These are phyloP conservation scores for Mycena floridula DNA, from an alignment of 768 basidiomycete species.

Conservation along the genomic window DNA sequence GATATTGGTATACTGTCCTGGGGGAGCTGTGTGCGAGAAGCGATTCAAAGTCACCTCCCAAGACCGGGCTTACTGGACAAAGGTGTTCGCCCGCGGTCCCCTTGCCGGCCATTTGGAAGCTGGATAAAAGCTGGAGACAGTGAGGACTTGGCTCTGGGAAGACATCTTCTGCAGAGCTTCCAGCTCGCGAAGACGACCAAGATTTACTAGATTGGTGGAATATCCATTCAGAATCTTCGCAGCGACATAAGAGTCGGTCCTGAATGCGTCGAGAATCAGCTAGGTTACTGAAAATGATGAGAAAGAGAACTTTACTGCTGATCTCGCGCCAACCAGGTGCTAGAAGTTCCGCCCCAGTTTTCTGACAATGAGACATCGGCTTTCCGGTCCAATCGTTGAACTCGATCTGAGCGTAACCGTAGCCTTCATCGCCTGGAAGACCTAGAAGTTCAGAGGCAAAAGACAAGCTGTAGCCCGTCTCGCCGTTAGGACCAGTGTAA, in stretches of 20 bases:
- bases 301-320: conserved; percentile 9
- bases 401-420: conserved; percentile 19
- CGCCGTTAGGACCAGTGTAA: no score
- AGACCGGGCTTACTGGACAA: no score
- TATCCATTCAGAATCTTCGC: conserved; percentile 23
- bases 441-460: conserved; percentile 25
- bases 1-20: no score
- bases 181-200: conserved; percentile 16
- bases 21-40: no score
- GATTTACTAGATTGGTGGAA: conserved; percentile 13
- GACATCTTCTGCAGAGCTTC: conserved; percentile 12
- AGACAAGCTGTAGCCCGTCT: conserved; percentile 10
- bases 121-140: no score
- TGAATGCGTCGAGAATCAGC: conserved; percentile 6
- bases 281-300: background rate
- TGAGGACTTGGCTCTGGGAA: no score
- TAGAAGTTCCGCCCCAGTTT: conserved; percentile 27
- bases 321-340: conserved; percentile 23
- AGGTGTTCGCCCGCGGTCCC: no score
- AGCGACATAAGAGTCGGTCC: conserved; percentile 20
- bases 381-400: conserved; percentile 22
- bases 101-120: no score
- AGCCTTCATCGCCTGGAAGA: conserved; percentile 16
- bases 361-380: conserved; percentile 16
- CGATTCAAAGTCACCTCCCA: no score